Base-by-base conservation (phyloP, 306 rosid genomes). In the Arachis hypogaea region DNA sequence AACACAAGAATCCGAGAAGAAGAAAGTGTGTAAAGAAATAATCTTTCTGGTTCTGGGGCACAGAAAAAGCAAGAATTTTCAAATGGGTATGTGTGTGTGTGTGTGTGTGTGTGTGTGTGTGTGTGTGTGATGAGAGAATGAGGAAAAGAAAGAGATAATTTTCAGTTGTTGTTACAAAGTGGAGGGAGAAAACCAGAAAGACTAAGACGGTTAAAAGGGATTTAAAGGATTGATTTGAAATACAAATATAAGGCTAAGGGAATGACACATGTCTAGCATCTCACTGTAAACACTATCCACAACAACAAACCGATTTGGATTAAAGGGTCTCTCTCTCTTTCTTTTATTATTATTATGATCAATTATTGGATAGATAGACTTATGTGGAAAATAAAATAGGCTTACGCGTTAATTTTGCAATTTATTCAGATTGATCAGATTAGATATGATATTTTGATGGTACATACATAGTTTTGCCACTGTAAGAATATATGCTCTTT, bases 221-320 rank as follows among this genome's bases (percentile, higher is more conserved):
- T 11, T 8, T 11, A 9, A 29, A 52, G 60, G 54, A 80, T 74
- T 80, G 59, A 63, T 61, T 81, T 83, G 86, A 85, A 83, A 79
- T 57, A 28, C 36, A 38, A 80, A 82, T 62, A 9, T 87, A 73
- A 86, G 98, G 97, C 87, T 68, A 63, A 47, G 74, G 83, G 58
- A 0, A 72, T 74, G 97, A 91, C 97, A 93, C 93, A 44, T 91
- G 96, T 75, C 90, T 75, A 33, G 6, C 4, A 5, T 36, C 11
- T 40, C 52, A 43, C 3, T 50, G 9, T 56, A 68, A 86, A 77
- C 65, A 72, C 69, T 47, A 82, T 78, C 85, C 80, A 46, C 52
- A 55, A 56, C 16, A 11, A 11, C 49, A 33, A 33, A 33, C 38
- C 4, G 0, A 33, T 1, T 22, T 22, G 28, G 28, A 22, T 22